Conservation (phyloP, 208 protist genomes). For the Leishmania mexicana region DNA sequence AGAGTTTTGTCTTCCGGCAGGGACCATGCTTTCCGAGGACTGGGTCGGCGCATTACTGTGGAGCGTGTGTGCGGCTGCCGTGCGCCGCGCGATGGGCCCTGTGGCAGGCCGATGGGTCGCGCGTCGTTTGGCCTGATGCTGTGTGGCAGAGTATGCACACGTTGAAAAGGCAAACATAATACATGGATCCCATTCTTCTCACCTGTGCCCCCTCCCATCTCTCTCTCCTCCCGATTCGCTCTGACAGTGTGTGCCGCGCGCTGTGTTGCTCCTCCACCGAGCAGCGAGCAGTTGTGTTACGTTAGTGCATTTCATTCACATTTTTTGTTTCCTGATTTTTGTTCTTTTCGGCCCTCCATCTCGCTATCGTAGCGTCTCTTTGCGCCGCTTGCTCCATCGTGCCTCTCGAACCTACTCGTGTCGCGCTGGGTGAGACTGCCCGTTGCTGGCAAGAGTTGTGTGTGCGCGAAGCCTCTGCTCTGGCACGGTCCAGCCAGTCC, state of each 20-base stretch:
- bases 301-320: neutral
- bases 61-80: no score
- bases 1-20: neutral
- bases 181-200: neutral
- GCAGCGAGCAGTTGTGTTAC: neutral
- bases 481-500: neutral
- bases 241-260: neutral
- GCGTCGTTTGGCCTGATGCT: neutral
- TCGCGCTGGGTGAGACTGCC: no score
- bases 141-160: neutral
- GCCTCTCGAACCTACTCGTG: neutral
- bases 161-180: neutral
- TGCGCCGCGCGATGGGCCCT: neutral
- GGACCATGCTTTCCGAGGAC: no score
- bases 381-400: neutral
- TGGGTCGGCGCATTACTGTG: neutral
- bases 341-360: neutral
- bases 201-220: neutral
- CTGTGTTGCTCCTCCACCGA: slow-evolving; percentile 1
- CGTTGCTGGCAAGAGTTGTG: neutral
- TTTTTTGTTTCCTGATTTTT: no score
- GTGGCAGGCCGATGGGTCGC: neutral
- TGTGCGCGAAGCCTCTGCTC: neutral
- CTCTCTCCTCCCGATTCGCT: neutral
- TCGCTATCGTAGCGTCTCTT: neutral